Evolutionary conservation across 106 monocot species (phyloP), one percentile per base, ranked within the genome.

Genomic region (Agapanthus africanus): DNA sequence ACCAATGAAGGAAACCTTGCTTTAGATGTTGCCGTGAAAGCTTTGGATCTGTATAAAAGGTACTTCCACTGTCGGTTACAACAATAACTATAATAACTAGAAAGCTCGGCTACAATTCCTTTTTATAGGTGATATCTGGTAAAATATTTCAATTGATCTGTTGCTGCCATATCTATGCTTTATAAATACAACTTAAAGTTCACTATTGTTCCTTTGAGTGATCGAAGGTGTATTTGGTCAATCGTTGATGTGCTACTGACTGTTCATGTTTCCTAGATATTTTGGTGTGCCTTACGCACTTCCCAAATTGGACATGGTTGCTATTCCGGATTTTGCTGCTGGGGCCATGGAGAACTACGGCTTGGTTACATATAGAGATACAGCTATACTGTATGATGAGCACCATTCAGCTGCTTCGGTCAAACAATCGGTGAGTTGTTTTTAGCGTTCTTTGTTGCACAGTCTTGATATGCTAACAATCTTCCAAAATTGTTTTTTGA

Each of bases 291-390:
- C 91, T 39, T 97, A 97, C 70, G 66, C 82, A 34, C 88, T 97
- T 54, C 95, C 95, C 36, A 97, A 97, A 66, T 69, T 97, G 80
- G 95, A 97, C 74, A 97, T 97, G 95, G 76, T 97, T 54, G 95
- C 88, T 37, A 91, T 97, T 72, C 91, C 95, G 78, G 95, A 97
- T 87, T 97, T 97, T 86, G 79, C 91, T 80, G 81, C 86, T 74
- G 91, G 95, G 9, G 95, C 91, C n/a, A 97, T 91, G 91, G 95
- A 97, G 63, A 97, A 97, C 68, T 97, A 89, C 80, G 95, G 95
- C 38, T 77, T 97, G 59, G 88, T 97, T 19, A 97, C 95, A 59
- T 97, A 91, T 46, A 77, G 95, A 37, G 95, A 97, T 47, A 82
- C 71, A 70, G 84, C 78, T 76, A 72, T 97, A 66, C 82, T 97